Percentiles rank a stretch among this genome's conserved stretches.
Evolutionary conservation across 805 yeast species (phyloP).

Genomic region (Lipomyces sp.): DNA sequence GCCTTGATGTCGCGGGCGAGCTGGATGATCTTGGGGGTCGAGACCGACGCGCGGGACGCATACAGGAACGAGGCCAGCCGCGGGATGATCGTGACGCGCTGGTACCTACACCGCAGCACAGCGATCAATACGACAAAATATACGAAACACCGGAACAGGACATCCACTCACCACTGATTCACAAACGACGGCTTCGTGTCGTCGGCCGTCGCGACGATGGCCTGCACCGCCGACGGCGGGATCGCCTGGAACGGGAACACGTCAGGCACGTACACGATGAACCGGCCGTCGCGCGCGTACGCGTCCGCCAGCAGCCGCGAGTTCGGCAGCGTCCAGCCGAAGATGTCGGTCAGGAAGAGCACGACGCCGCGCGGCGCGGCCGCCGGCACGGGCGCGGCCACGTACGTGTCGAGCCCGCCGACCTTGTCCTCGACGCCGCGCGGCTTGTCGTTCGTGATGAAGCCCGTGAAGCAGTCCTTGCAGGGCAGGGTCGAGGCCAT

Average conservation of each 20-base stretch:
- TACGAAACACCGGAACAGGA: not conserved
- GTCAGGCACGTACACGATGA: conserved; percentile 7
- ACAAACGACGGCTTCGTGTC: not conserved
- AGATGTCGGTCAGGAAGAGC: conserved; percentile 8
- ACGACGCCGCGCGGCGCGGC: conserved; percentile 3
- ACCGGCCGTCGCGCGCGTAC: conserved; percentile 14
- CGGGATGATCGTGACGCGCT: not conserved
- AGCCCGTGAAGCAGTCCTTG: conserved; percentile 9
- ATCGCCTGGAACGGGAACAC: conserved; percentile 3
- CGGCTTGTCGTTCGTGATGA: conserved; percentile 11
- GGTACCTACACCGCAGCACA: not conserved
- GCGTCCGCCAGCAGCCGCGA: conserved; percentile 18
- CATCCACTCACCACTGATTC: not conserved
- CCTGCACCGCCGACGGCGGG: not conserved
- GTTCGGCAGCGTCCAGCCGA: conserved; percentile 13
- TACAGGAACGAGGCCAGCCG: conserved; percentile 1
- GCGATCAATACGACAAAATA: not conserved
- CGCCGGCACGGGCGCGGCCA: not conserved
- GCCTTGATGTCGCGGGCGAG: not conserved
- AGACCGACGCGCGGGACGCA: conserved; percentile 3
- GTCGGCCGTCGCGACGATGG: not conserved
- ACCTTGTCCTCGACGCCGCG: conserved; percentile 4
- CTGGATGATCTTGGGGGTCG: not conserved
- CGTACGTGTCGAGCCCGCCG: conserved; percentile 1
- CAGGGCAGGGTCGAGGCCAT: conserved; percentile 12